Evolutionary conservation across 1,284 basidiomycete genomes (phyloP).

Genomic region (Heliocybe sulcata): DNA sequence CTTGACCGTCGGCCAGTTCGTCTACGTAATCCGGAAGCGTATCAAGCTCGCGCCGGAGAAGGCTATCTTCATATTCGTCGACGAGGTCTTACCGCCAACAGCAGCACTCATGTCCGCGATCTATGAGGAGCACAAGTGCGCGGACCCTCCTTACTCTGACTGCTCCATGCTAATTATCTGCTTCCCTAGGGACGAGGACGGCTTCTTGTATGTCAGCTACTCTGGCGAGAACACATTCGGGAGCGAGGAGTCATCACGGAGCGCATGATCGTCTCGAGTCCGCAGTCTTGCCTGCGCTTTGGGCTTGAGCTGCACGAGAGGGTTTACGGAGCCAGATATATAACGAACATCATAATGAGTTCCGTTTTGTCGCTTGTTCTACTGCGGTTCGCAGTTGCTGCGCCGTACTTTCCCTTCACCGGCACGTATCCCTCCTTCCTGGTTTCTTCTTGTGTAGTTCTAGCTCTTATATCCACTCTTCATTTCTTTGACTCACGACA

Average conservation of each 20-base stretch:
- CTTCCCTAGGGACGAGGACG: constrained; percentile 87
- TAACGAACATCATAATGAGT: not conserved
- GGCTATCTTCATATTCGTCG: constrained; percentile 99
- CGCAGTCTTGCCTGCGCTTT: not conserved
- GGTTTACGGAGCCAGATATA: not conserved
- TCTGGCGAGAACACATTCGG: constrained; percentile 97
- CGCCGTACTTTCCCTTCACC: not conserved
- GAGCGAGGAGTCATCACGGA: constrained; percentile 14
- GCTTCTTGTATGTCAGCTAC: constrained; percentile 94
- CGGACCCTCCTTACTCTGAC: constrained; percentile 11
- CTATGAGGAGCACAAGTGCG: constrained; percentile 98
- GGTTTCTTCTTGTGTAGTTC: not conserved
- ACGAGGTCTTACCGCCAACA: constrained; percentile 97
- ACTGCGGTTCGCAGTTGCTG: not conserved
- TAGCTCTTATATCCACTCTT: not conserved
- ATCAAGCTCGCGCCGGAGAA: constrained; percentile 99
- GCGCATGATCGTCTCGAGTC: constrained; percentile 6
- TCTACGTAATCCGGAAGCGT: constrained; percentile 99
- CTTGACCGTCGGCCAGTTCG: constrained; percentile 97
- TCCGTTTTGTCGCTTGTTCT: not conserved
- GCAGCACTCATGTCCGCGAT: constrained; percentile 98
- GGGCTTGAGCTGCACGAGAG: constrained; percentile 1
- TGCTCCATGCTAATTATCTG: not conserved
- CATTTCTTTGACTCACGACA: not conserved
- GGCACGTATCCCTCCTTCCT: not conserved